Evolutionary conservation across 2,329 filamentous ascomycete species (phyloP), one percentile per base, ranked within the genome.

Genomic region (Monilinia fructigena): DNA sequence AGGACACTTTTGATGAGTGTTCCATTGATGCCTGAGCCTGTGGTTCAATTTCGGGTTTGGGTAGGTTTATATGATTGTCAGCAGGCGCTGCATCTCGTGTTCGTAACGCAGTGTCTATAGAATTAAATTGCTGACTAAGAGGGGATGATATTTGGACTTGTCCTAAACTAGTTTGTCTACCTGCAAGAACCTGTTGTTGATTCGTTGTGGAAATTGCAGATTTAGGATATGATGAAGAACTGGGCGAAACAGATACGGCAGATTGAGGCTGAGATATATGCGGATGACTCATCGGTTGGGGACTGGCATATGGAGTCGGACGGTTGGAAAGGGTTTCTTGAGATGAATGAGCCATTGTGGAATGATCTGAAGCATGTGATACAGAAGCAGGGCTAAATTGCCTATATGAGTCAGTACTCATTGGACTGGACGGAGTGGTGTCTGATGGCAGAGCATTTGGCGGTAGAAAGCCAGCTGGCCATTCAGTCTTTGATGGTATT

Each of bases 401-500:
- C 31, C 11, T 28, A 18, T 50, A 20, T 12, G 58, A 50, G 5
- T 20, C 58, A 50, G 18, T 26, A 2, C 45, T 61, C 58, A 50
- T 61, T 3, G 58, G 45, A 40, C 31, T 61, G 6, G 31, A 61
- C 18, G 58, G 31, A 31, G n/a, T 20, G 4, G 28, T 16, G 18
- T 61, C 58, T 35, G n/a, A 61, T 38, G 47, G 8, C 1, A 61
- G n/a, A 26, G 16, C n/a, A 40, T 40, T n/a, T 14, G 58, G 58
- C 35, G 58, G 28, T 38, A 61, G 4, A n/a, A 61, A 61, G 7
- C 58, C 58, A 23, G 58, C 31, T 6, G 58, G 58, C 58, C 58
- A 61, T 61, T 52, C 28, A 26, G 47, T 61, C 31, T 61, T 61
- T 2, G 28, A 12, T 38, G 20, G 20, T 42, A n/a, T 12, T 12